Base-by-base conservation (phyloP, 805 yeast genomes). In the Ogataea paraovalis region DNA sequence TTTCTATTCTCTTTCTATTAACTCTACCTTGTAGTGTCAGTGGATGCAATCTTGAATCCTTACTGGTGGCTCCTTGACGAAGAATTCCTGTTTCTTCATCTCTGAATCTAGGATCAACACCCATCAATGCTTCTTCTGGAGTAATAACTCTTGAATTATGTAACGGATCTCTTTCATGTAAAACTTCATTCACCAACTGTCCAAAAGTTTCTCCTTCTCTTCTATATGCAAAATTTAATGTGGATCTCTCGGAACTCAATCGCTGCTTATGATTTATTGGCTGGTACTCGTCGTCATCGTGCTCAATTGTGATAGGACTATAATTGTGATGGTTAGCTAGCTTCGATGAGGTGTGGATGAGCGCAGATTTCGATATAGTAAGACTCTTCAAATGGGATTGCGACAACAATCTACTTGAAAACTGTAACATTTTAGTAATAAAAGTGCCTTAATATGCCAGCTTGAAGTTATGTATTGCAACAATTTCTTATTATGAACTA, bases 1-100 rank as follows among this genome's bases (percentile, higher is more conserved):
- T 60, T 43, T 64, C 66, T 4, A 83, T 62, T 44, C 79, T 82
- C 2, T 64, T 57, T 43, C 81, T 72, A 39, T 76, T 78, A 10
- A 75, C 73, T 48, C 82, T 71, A 0, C 85, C 95, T 40, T 61
- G 54, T 4, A 80, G 48, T 0, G 96, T 87, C 20, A 67, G 67
- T 0, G 78, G 78, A 54, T 82, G 76, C 4, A 83, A 65, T 57
- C 92, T 69, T 12, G 81, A 79, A 46, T 77, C 82, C 45, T 67
- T 69, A 28, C 79, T 65, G 30, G 67, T 75, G 4, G 56, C 58
- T 8, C 78, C 83, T n/a, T 45, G 50, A 12, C 61, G 42, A 8
- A 59, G 39, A 39, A 65, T 62, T 5, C 68, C 69, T 0, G 68
- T 64, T 30, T 60, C 57, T 8, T 57, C 44, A 44, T 65, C 54